phyloP scores from a whole-genome alignment of 1,284 basidiomycete species.

The Malassezia brasiliensis region DNA sequence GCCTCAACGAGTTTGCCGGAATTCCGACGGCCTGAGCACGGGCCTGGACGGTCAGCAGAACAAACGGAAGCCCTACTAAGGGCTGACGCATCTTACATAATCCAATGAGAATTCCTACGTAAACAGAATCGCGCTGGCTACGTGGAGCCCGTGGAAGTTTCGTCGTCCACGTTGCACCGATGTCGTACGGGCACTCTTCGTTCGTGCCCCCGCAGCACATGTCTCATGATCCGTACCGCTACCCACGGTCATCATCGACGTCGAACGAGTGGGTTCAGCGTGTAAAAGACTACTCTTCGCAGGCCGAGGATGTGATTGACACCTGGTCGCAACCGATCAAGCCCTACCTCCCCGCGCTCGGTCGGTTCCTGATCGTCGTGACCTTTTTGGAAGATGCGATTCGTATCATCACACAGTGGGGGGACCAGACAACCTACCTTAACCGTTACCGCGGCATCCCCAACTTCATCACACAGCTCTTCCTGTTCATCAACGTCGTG shows the following conservation, averaged over 20 bases:
- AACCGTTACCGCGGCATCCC: constrained; percentile 74
- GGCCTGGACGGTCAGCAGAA: not conserved
- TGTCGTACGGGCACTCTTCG: constrained; percentile 14
- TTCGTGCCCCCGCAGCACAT: constrained; percentile 16
- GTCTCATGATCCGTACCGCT: not conserved
- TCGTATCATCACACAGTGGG: constrained; percentile 85
- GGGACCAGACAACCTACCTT: constrained; percentile 70
- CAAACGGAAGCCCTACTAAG: not conserved
- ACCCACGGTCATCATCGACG: not conserved
- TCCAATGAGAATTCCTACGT: not conserved
- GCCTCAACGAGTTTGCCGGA: constrained; percentile 80
- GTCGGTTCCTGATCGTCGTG: constrained; percentile 91
- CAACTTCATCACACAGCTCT: constrained; percentile 84
- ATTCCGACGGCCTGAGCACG: constrained; percentile 52
- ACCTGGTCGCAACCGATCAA: constrained; percentile 84
- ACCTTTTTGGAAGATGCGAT: constrained; percentile 96
- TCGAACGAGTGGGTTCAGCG: constrained; percentile 60
- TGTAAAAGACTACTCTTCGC: constrained; percentile 60
- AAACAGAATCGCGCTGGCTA: constrained; percentile 1
- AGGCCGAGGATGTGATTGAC: constrained; percentile 85
- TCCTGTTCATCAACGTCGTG: constrained; percentile 81
- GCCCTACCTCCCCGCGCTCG: constrained; percentile 87
- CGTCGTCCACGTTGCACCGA: constrained; percentile 1
- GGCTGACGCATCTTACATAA: not conserved
- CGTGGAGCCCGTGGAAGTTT: not conserved